Evolutionary conservation across 2,329 filamentous ascomycete species (phyloP), one percentile per base, ranked within the genome.

Genomic region (Colletotrichum sp.): DNA sequence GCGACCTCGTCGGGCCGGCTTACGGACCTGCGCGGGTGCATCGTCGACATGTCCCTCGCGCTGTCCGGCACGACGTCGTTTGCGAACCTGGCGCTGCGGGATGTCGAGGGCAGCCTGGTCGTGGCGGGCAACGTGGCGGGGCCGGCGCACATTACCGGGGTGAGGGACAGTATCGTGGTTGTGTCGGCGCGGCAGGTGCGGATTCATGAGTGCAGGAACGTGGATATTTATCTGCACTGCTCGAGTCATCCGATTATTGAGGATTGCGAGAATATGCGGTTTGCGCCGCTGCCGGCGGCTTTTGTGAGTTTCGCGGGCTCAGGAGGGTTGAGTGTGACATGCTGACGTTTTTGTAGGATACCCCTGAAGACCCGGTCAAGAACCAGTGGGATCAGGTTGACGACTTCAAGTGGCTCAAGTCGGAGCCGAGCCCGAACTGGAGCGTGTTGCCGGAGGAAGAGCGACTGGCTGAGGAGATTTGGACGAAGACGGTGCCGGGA

Each of bases 331-430:
- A 5, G 13, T 15, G 8, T 9, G 18, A 5, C 15, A 21, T 55
- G 59, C 65, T 77, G 13, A 82, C 34, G 10, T 78, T 77, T 77
- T 21, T 5, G 64, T 80, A 80, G 30, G 44, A 77, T 6, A 79
- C 83, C 55, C 79, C 82, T 10, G 81, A 82, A 12, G 79, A 83
- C 10, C 71, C 79, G 2, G 78, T 81, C 5, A 85, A 85, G 74
- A 96, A 98, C 82, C 91, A 94, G 80, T 99, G 95, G 95, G 91
- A 96, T 80, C 92, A 97, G 81, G 95, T 99, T 18, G 95, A 99
- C 83, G 97, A 99, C 84, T 99, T 99, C 89, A 98, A 98, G 86
- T 99, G 97, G 97, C 90, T 98, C 78, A 98, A 96, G 84, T 89
- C 91, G 18, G 95, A 95, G 74, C 92, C 92, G 34, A 98, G 95